These are phyloP conservation scores for Leccinum glutinopallens DNA, from an alignment of 1,284 basidiomycete species.

Conservation along the genomic window DNA sequence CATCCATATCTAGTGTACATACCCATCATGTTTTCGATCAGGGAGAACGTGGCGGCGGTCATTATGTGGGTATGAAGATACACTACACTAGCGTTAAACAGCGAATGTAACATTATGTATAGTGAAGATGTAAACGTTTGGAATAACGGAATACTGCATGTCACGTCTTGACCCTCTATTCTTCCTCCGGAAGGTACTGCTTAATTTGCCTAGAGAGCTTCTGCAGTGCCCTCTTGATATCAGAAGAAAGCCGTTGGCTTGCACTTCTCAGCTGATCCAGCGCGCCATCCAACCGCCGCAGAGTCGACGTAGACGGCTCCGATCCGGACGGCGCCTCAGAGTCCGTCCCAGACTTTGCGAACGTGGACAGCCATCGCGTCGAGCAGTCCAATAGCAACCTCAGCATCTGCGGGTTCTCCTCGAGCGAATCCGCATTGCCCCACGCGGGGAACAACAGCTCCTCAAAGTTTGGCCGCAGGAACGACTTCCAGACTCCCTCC, in stretches of 20 bases:
- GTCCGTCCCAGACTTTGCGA: neutral
- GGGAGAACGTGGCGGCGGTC: constrained; percentile 32
- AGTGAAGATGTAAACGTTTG: neutral
- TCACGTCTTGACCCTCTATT: neutral
- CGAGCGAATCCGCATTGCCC: constrained; percentile 7
- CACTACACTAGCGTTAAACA: neutral
- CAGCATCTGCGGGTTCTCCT: constrained; percentile 15
- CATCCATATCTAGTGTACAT: constrained; percentile 20
- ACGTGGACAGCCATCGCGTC: constrained; percentile 6
- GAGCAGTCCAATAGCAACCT: constrained; percentile 10
- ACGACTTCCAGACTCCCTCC: constrained; percentile 3
- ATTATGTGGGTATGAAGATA: constrained; percentile 21
- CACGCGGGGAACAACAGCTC: constrained; percentile 8
- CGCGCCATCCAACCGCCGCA: neutral
- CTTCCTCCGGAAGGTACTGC: constrained; percentile 29
- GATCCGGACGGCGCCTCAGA: neutral
- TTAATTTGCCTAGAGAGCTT: constrained; percentile 38
- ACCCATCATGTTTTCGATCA: constrained; percentile 31
- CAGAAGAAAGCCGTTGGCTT: constrained; percentile 2
- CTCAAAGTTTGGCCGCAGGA: constrained; percentile 11
- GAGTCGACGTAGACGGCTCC: neutral
- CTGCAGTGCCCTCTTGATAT: constrained; percentile 9
- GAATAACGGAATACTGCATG: neutral
- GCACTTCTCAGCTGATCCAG: constrained; percentile 1
- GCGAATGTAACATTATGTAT: neutral